These are phyloP conservation scores for Rhytidhysteron rufulum DNA, from an alignment of 2,329 filamentous ascomycete species.

Conservation along the genomic window DNA sequence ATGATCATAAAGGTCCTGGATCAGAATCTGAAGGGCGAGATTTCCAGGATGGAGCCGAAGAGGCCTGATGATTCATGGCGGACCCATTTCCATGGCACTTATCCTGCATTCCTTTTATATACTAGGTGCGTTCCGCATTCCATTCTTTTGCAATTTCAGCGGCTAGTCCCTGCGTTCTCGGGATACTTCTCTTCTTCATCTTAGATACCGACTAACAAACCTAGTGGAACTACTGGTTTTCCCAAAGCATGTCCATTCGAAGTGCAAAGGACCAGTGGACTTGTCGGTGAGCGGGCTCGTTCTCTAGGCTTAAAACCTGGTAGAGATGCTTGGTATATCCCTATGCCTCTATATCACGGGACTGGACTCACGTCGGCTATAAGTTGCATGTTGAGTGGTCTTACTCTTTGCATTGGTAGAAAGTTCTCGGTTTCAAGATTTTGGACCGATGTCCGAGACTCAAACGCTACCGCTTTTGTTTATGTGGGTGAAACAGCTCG, in stretches of 20 bases:
- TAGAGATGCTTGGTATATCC: slow-evolving; percentile 66
- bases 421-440: slow-evolving; percentile 68
- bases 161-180: neutral
- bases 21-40: slow-evolving; percentile 43
- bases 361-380: slow-evolving; percentile 63
- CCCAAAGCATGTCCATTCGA: slow-evolving; percentile 68
- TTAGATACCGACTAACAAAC: neutral
- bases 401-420: slow-evolving; percentile 60
- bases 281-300: slow-evolving; percentile 34
- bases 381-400: slow-evolving; percentile 51
- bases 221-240: slow-evolving; percentile 68
- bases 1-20: slow-evolving; percentile 57
- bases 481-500: slow-evolving; percentile 77
- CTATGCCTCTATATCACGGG: slow-evolving; percentile 76
- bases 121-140: slow-evolving; percentile 48
- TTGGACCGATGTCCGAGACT: slow-evolving; percentile 68
- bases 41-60: slow-evolving; percentile 46
- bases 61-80: slow-evolving; percentile 56
- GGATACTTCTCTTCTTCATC: neutral
- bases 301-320: slow-evolving; percentile 34
- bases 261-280: slow-evolving; percentile 43
- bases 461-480: slow-evolving; percentile 65
- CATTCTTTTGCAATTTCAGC: neutral
- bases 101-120: slow-evolving; percentile 64
- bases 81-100: slow-evolving; percentile 47